Conservation (phyloP, 2,329 filamentous ascomycete genomes). For the Pseudogymnoascus sp. region DNA sequence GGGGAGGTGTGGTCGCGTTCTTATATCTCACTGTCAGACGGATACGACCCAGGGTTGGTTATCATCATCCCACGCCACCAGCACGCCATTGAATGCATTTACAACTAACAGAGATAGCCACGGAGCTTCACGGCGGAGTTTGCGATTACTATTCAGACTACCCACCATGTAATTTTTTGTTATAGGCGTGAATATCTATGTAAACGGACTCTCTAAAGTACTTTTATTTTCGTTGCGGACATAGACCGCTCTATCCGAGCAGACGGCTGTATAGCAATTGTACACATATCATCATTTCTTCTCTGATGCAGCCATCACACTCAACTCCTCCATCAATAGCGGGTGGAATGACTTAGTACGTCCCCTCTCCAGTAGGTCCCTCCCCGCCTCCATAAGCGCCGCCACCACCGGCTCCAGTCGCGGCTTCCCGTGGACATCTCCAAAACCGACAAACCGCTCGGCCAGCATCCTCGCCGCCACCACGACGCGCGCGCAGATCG, state of each 20-base stretch:
- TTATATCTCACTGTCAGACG: neutral
- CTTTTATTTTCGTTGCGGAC: constrained; percentile 2
- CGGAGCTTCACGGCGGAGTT: neutral
- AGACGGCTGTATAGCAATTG: neutral
- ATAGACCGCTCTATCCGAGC: neutral
- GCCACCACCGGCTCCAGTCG: neutral
- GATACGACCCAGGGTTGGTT: neutral
- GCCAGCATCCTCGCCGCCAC: constrained; percentile 24
- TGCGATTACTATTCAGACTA: neutral
- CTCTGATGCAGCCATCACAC: neutral
- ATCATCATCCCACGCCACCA: neutral
- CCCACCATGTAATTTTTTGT: neutral
- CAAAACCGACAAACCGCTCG: neutral
- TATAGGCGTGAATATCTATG: neutral
- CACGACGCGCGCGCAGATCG: constrained; percentile 43
- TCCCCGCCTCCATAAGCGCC: neutral
- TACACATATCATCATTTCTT: neutral
- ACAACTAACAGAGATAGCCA: neutral
- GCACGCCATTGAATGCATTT: neutral
- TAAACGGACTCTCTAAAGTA: neutral
- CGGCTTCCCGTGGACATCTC: neutral
- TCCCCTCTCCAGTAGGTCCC: neutral
- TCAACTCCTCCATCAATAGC: constrained; percentile 2
- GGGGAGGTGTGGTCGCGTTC: neutral
- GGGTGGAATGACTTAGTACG: neutral